Conservation (phyloP, 1,284 basidiomycete genomes). For the Leccinum pseudoinsigne region DNA sequence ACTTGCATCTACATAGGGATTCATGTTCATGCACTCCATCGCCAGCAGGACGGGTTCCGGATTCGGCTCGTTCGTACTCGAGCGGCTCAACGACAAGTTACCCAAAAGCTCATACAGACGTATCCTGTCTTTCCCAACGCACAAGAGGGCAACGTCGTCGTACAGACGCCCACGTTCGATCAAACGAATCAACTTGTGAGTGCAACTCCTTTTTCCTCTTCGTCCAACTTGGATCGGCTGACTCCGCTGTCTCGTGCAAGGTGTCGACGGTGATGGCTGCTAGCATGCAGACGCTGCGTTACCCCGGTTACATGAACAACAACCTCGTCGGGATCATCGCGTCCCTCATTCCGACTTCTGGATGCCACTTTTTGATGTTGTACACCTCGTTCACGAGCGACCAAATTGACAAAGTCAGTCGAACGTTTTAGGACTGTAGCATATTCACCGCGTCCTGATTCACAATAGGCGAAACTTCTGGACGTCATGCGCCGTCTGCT, state of each 20-base stretch:
- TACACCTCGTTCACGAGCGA: slow-evolving; percentile 99
- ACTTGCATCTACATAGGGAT: slow-evolving; percentile 62
- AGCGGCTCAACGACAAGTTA: slow-evolving; percentile 95
- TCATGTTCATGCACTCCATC: slow-evolving; percentile 99
- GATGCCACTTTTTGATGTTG: slow-evolving; percentile 97
- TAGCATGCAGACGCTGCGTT: slow-evolving; percentile 95
- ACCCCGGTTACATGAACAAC: slow-evolving; percentile 99
- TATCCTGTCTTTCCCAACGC: slow-evolving; percentile 99
- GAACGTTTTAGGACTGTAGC: too few species aligned
- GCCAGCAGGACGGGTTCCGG: slow-evolving; percentile 99
- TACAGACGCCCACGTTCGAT: slow-evolving; percentile 92
- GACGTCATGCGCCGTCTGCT: slow-evolving; percentile 98
- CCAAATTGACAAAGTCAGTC: slow-evolving; percentile 84
- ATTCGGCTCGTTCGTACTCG: slow-evolving; percentile 94
- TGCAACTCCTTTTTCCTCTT: background rate
- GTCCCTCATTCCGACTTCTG: slow-evolving; percentile 96
- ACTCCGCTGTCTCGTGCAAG: slow-evolving; percentile 40
- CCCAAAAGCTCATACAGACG: slow-evolving; percentile 96
- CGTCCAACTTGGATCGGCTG: slow-evolving; percentile 3
- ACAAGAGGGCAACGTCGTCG: slow-evolving; percentile 90
- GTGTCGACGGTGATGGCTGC: slow-evolving; percentile 96
- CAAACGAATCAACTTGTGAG: slow-evolving; percentile 92
- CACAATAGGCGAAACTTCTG: slow-evolving; percentile 79
- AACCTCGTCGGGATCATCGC: slow-evolving; percentile 98
- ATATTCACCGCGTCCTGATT: background rate